Evolutionary conservation across 805 yeast genomes (phyloP), one percentile per base, ranked within the genome.

Genomic region (Pichia rugopelliculosa): DNA sequence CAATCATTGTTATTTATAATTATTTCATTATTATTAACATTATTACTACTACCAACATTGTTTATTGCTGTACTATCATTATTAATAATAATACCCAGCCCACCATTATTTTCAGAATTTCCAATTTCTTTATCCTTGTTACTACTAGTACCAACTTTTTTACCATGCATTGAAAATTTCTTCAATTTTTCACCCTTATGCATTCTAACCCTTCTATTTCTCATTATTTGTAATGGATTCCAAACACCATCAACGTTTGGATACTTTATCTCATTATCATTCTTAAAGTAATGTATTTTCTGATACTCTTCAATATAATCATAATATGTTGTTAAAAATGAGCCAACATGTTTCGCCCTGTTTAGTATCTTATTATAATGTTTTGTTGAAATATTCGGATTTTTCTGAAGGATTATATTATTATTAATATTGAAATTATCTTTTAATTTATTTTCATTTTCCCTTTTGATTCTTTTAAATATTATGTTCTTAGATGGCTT

Each of bases 141-240:
- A n/a, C n/a, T n/a, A n/a, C n/a, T n/a, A 25, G 75, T 39, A 41
- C 45, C 57, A 15, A 46, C 45, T 34, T 46, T 41, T 37, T 46
- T 27, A 7, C 46, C 46, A 33, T 44, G 41, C 27, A 44, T 36
- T 13, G 39, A 33, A 38, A 50, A 30, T 4, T 70, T 67, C 36
- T 73, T 70, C 3, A 77, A 73, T 33, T 68, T 66, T 48, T 76
- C 77, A 44, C 71, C 72, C 55, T 75, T 67, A 55, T 74, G 75
- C 48, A 74, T 72, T 45, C 86, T 63, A 4, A 82, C 59, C 54
- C 71, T 72, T 49, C 96, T 71, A 63, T 87, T 84, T 48, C 96
- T 68, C 24, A 88, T 78, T n/a, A 82, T 74, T 63, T 87, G 96
- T 39, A 88, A 67, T 4, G 96, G 96, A 59, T 88, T 88, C 68